These are phyloP conservation scores for Xanthoconium separans DNA, from an alignment of 1,284 basidiomycete species.

Conservation along the genomic window DNA sequence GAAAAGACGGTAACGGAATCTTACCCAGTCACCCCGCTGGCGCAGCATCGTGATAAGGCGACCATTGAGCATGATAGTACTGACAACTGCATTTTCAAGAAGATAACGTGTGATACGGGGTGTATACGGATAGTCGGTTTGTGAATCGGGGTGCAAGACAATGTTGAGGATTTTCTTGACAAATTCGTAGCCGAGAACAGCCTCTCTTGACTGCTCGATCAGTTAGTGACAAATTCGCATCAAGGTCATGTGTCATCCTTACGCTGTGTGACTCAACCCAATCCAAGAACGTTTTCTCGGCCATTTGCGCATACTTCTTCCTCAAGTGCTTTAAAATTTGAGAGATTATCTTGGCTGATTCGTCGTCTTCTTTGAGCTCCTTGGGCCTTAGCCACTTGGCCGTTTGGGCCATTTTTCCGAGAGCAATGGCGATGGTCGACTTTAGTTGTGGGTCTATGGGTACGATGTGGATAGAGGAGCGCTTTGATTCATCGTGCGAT, in stretches of 20 bases:
- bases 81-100: constrained; percentile 52
- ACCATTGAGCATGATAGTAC: constrained; percentile 56
- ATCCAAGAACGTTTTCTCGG: constrained; percentile 49
- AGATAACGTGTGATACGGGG: constrained; percentile 57
- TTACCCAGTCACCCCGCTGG: constrained; percentile 64
- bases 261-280: constrained; percentile 44
- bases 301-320: constrained; percentile 36
- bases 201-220: constrained; percentile 20
- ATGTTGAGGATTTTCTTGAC: constrained; percentile 54
- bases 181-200: constrained; percentile 46
- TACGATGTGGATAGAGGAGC: constrained; percentile 56
- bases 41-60: constrained; percentile 53
- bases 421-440: constrained; percentile 62
- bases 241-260: constrained; percentile 4
- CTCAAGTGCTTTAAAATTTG: constrained; percentile 37
- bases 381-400: constrained; percentile 47
- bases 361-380: constrained; percentile 26
- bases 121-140: constrained; percentile 31
- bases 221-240: not conserved
- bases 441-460: constrained; percentile 49
- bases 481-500: constrained; percentile 25
- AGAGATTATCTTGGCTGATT: constrained; percentile 38
- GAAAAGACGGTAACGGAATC: constrained; percentile 14
- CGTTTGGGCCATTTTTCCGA: constrained; percentile 51
- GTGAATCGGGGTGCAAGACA: constrained; percentile 40